phyloP scores from a whole-genome alignment of 352 stramenopile genomes.

The Phytopythium chamaehyphon region DNA sequence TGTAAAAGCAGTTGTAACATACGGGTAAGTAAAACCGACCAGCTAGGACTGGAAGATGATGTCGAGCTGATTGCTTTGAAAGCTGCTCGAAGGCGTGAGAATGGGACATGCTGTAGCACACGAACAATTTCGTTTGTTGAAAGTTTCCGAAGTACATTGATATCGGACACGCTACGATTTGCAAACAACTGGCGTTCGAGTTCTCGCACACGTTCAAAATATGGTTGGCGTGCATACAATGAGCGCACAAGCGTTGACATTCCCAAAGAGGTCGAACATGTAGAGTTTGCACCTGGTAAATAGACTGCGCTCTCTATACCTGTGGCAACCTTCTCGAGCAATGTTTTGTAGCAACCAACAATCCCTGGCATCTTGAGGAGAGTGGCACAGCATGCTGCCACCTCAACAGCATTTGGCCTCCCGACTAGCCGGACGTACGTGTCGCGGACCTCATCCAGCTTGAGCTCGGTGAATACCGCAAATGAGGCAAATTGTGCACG shows the following conservation, averaged over 20 bases:
- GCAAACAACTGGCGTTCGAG: constrained; percentile 40
- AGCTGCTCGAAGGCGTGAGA: constrained; percentile 23
- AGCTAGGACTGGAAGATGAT: neutral
- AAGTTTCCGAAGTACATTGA: constrained; percentile 29
- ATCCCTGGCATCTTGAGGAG: constrained; percentile 79
- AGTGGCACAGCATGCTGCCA: constrained; percentile 68
- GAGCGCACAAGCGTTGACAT: constrained; percentile 53
- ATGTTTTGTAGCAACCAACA: constrained; percentile 56
- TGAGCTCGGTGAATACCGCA: constrained; percentile 71
- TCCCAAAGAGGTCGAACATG: constrained; percentile 8
- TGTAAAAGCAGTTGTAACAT: constrained; percentile 20
- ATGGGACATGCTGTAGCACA: constrained; percentile 43
- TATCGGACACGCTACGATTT: constrained; percentile 41
- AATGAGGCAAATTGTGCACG: constrained; percentile 68
- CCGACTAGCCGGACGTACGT: constrained; percentile 38
- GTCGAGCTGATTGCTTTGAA: constrained; percentile 16
- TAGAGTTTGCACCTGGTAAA: constrained; percentile 13
- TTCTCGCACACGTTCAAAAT: constrained; percentile 58
- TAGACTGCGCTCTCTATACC: constrained; percentile 65
- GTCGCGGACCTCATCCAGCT: constrained; percentile 72
- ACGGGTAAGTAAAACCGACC: neutral
- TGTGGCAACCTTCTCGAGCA: constrained; percentile 63
- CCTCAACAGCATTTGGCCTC: constrained; percentile 66
- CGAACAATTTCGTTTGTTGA: constrained; percentile 38
- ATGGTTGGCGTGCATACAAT: constrained; percentile 59